Percentiles rank a stretch among this genome's conserved stretches.
phyloP scores from a whole-genome alignment of 2,329 filamentous ascomycete species.

The Exophiala lecanii-corni region DNA sequence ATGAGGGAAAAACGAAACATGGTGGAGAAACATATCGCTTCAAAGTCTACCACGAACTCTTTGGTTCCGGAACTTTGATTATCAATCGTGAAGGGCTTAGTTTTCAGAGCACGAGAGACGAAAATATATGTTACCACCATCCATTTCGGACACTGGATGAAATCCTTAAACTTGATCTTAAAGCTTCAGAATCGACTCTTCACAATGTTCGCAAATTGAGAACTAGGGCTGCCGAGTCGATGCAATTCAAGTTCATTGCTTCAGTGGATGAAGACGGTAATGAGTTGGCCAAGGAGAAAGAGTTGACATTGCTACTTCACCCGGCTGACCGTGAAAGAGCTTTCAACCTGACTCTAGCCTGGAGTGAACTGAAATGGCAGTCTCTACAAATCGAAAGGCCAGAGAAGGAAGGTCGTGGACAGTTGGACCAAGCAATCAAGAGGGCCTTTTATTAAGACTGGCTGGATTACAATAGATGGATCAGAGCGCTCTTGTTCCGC shows the following conservation, averaged over 20 bases:
- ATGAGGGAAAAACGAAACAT: not conserved
- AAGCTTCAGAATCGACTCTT: slow-evolving; percentile 3
- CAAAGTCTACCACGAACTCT: slow-evolving; percentile 9
- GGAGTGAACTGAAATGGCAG: slow-evolving; percentile 26
- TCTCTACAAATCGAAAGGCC: slow-evolving; percentile 18
- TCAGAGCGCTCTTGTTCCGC: too few species aligned
- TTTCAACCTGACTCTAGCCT: slow-evolving; percentile 27
- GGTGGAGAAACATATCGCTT: slow-evolving; percentile 3
- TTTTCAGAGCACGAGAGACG: not conserved
- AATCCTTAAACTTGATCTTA: slow-evolving; percentile 20
- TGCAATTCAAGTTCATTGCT: slow-evolving; percentile 10
- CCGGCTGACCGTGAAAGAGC: slow-evolving; percentile 25
- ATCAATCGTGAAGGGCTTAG: slow-evolving; percentile 9
- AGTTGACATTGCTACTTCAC: slow-evolving; percentile 12
- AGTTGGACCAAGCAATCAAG: slow-evolving; percentile 17
- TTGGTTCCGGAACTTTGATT: slow-evolving; percentile 5
- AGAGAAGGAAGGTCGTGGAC: slow-evolving; percentile 6
- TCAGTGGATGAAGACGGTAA: not conserved
- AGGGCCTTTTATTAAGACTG: slow-evolving; percentile 16
- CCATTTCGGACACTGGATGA: slow-evolving; percentile 13
- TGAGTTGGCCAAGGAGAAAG: not conserved
- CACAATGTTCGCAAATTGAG: slow-evolving; percentile 15
- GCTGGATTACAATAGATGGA: too few species aligned
- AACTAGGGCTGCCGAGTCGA: slow-evolving; percentile 6
- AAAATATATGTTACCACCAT: slow-evolving; percentile 1